Base-by-base conservation (phyloP, 169 alveolate species). In the Plasmodium knowlesi region DNA sequence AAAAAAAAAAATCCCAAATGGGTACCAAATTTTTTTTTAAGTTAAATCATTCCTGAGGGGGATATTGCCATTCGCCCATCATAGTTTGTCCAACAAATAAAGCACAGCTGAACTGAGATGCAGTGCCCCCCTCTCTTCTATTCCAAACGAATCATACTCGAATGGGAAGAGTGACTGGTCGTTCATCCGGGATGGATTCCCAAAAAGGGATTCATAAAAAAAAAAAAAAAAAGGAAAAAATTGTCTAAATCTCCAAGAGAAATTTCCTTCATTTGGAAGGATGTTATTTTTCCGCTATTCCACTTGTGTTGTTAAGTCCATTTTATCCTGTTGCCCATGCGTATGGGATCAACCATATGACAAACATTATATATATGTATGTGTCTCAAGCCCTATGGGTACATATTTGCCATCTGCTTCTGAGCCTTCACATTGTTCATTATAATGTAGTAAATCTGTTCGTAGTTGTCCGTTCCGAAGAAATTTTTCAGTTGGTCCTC, bases 401-500 rank as follows among this genome's bases (percentile, higher is more conserved):
- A 54, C 22, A 2, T 34, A 25, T 30, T 78, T 82, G 67, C 71
- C 80, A 86, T 67, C 61, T 76, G 50, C 37, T 86, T 86, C 43
- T 86, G 76, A 28, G 37, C 41, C n/a, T 76, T 86, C 70, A 86
- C 41, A 37, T 86, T 86, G 41, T 76, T 86, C 93, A 86, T 53
- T 22, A 86, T 86, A 16, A 86, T 78, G 71, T 86, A 86, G 67
- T 86, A 86, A 74, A 86, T 86, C 67, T 86, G 73, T 46, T 86
- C 93, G 71, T 86, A 86, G 70, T 86, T 76, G 30, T 76, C 71
- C 30, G 93, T 86, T 14, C 86, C 85, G 67, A 86, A 86, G 67
- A 50, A 76, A 34, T 43, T 76, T 54, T 76, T 73, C 12, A 86
- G 86, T 74, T 86, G 85, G 4, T 86, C 93, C 41, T 86, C 93